Percentiles rank a stretch among this genome's conserved stretches.
Evolutionary conservation across 129 eudicot species (phyloP).

Genomic region (Pulicaria dysenterica): DNA sequence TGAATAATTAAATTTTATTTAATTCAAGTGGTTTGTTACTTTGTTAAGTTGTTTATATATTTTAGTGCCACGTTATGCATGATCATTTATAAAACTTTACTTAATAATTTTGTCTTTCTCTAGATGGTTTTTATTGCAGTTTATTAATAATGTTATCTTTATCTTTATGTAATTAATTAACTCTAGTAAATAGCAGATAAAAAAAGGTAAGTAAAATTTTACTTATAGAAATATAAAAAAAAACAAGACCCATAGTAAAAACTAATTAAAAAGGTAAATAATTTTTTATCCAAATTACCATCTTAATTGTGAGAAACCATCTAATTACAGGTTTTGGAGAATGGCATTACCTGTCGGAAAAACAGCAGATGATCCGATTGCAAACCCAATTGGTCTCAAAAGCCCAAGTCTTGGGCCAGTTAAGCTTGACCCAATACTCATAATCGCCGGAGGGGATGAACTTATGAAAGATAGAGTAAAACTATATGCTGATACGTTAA

Average conservation of each 20-base stretch:
- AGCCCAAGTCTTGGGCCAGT: constrained; percentile 56
- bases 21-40: no score
- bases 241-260: no score
- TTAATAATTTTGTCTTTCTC: neutral
- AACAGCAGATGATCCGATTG: constrained; percentile 64
- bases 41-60: no score
- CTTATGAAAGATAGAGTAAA: constrained; percentile 73
- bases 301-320: neutral
- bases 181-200: no score
- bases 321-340: constrained; percentile 74
- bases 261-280: no score
- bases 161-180: no score
- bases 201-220: no score
- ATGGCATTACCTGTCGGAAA: constrained; percentile 62
- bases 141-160: no score
- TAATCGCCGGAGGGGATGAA: constrained; percentile 65
- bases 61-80: constrained; percentile 2
- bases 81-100: neutral
- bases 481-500: constrained; percentile 49
- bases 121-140: neutral
- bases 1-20: no score
- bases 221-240: no score
- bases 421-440: constrained; percentile 66
- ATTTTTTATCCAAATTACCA: no score
- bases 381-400: constrained; percentile 79